Conservation (phyloP, 371 early-diverging fungal species). For the Catenaria anguillulae region DNA sequence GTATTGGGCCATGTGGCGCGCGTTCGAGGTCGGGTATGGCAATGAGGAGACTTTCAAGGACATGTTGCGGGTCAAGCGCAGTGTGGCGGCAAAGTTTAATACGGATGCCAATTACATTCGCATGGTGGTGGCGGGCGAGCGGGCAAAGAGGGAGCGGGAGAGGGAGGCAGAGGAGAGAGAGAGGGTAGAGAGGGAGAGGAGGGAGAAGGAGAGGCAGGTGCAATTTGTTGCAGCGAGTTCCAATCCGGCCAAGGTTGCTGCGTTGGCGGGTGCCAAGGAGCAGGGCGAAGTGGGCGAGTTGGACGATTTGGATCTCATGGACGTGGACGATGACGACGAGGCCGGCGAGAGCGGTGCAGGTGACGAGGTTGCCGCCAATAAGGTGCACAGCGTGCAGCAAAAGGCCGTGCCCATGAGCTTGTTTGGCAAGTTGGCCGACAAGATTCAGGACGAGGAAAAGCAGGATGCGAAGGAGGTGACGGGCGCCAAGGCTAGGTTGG, state of each 20-base stretch:
- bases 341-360: background rate
- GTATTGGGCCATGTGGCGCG: conserved; percentile 91
- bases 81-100: conserved; percentile 60
- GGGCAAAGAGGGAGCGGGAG: background rate
- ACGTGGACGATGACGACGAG: background rate
- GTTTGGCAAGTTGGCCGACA: background rate
- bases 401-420: background rate
- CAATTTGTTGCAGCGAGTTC: background rate
- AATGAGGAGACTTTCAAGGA: conserved; percentile 97
- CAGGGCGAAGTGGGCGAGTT: too few relatives aligned
- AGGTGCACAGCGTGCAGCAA: background rate
- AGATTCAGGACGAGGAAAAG: background rate
- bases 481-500: background rate
- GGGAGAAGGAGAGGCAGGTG: too few relatives aligned
- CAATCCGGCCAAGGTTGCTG: too few relatives aligned
- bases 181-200: too few relatives aligned
- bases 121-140: conserved; percentile 8
- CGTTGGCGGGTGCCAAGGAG: too few relatives aligned
- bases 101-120: conserved; percentile 34
- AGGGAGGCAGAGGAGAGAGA: background rate
- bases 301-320: background rate
- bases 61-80: conserved; percentile 90
- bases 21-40: conserved; percentile 91
- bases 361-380: background rate
- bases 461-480: background rate